phyloP scores from a whole-genome alignment of 495 filamentous ascomycete genomes.

The Collariella sp. region DNA sequence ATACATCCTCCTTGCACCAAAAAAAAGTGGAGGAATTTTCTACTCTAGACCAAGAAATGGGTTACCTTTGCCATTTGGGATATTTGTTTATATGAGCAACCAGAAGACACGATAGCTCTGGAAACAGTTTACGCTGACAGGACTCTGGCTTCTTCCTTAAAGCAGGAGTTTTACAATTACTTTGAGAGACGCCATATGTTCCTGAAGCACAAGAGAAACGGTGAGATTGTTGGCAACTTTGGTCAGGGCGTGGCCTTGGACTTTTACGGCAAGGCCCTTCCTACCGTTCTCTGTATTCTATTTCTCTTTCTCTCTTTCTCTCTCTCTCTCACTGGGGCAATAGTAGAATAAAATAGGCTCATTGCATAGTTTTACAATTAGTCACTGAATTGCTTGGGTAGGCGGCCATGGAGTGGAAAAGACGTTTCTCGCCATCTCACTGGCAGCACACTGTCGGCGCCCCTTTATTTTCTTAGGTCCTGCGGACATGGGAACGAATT shows the following conservation, averaged over 20 bases:
- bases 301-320: too few relatives aligned
- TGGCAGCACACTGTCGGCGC: not conserved
- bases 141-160: not conserved
- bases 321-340: too few relatives aligned
- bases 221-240: too few relatives aligned
- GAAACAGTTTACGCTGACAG: not conserved
- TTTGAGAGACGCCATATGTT: not conserved
- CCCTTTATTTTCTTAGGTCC: not conserved
- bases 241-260: not conserved
- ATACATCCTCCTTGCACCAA: not conserved
- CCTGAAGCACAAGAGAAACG: not conserved
- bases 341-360: too few relatives aligned
- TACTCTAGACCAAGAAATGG: not conserved
- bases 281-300: too few relatives aligned
- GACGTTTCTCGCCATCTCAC: not conserved
- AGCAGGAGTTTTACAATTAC: not conserved
- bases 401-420: not conserved
- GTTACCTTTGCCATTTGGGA: not conserved
- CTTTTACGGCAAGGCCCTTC: too few relatives aligned
- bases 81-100: not conserved
- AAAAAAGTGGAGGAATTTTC: not conserved
- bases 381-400: not conserved
- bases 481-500: not conserved
- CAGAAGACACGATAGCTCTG: not conserved
- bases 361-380: too few relatives aligned